Evolutionary conservation across 1,284 basidiomycete species (phyloP), one percentile per base, ranked within the genome.

Genomic region (Laetiporus sulphureus): DNA sequence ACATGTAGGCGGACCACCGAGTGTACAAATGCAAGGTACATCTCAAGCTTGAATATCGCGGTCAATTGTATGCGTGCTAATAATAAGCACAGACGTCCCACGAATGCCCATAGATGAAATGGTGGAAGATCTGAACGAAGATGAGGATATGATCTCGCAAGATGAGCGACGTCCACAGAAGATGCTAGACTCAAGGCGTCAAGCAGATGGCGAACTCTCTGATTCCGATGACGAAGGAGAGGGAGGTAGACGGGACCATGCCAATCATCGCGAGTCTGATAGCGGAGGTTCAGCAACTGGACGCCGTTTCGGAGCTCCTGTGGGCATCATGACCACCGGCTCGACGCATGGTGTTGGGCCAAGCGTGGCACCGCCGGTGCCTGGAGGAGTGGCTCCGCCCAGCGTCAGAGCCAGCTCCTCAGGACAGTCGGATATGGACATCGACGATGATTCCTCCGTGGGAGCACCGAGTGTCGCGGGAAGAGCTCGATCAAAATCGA

Each of bases 221-320:
- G 86, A 90, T 57, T 90, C 87, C 1, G 86, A 90, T 49, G 85
- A 93, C 57, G 90, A 93, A 62, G 91, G 87, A 13, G 84, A 88
- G 56, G 88, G 83, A 25, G 82, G 78, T 8, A 73, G 88, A 39
- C 70, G 79, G 44, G 73, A 92, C 52, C 79, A 81, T 47, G 65
- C 72, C 5, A 67, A 67, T 32, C 75, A 83, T 58, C 71, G 71
- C 15, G 72, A 77, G 23, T 62, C 62, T 15, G 76, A 75, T 31
- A 72, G 69, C 38, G 63, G 55, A 12, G 44, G 41, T 5, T 38
- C 50, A 20, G 40, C 53, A 0, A 57, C 66, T 2, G 68, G 69
- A 23, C 73, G 77, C 39, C 77, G 79, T 53, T 83, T 80, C 47
- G 79, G 79, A 18, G 75, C 83, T 47, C 75, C 77, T 19, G 70